Base-by-base conservation (phyloP, 805 yeast species). In the Lipomyces sp. region DNA sequence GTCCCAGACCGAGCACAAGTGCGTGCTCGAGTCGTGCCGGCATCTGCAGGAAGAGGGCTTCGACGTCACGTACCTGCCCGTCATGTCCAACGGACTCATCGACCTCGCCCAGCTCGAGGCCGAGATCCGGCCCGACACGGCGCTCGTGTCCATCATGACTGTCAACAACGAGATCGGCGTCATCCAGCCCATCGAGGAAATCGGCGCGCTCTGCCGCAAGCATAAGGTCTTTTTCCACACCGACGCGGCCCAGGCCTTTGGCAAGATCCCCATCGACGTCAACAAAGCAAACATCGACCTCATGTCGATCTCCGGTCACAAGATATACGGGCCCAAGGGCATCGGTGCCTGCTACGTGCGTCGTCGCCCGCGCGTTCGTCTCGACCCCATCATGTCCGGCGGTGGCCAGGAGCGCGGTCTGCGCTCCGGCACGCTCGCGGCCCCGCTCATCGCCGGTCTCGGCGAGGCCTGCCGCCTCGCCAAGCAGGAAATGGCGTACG, bases 341-440 rank as follows among this genome's bases (percentile, higher is more conserved):
- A 80, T 89, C 53, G 98, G 98, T 64, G 98, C 98, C 8, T 76
- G 90, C 61, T 93, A 78, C 65, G 91, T 93, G 35, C 83, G 98
- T 73, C 86, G 98, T 77, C 84, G 98, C 71, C 98, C 98, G 57
- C 83, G 98, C 72, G 98, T 93, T 43, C 85, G 98, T 78, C 68
- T 93, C 55, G 97, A 90, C 59, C 96, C 98, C 21, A 75, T 93
- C 48, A 86, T 93, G 61, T 84, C 89, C 53, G 98, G 98, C 60
- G 98, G 98, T 72, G 98, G 98, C 46, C 98, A 93, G 74, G 98
- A 93, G 74, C 84, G 98, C 74, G 98, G 98, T 53, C 75, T 93
- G 64, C 80, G 98, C 72, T 86, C 96, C 4, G 98, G 98, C 55
- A 93, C 98, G 26, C 77, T 93, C 66, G 90, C 98, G 3, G 95